These are phyloP conservation scores for Elaeis guineensis DNA, from an alignment of 176 grass and related monocot genomes.

Conservation along the genomic window DNA sequence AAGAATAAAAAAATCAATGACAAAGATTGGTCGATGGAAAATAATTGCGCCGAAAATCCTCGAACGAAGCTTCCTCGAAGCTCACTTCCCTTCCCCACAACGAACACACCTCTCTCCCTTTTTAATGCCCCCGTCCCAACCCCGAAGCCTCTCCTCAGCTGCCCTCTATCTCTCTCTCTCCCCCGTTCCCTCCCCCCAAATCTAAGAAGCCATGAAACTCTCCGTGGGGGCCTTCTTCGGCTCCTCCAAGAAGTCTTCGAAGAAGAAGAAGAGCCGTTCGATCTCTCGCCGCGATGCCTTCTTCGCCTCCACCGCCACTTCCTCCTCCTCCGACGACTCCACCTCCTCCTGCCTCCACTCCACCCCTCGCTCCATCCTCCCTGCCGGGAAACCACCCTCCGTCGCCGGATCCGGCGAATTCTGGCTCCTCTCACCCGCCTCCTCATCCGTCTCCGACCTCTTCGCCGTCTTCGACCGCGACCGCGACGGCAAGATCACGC, in stretches of 20 bases:
- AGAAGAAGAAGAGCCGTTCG: conserved; percentile 4
- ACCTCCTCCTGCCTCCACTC: not conserved
- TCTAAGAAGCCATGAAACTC: conserved; percentile 50
- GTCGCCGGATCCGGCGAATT: too few relatives aligned
- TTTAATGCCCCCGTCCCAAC: conserved; percentile 15
- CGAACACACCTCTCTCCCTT: conserved; percentile 1
- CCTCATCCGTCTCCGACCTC: conserved; percentile 3
- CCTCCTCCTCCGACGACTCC: conserved; percentile 32
- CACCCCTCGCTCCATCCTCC: not conserved
- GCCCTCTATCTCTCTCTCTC: not conserved
- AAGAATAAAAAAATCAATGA: too few relatives aligned
- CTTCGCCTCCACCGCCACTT: conserved; percentile 31
- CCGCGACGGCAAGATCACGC: conserved; percentile 45
- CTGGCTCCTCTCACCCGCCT: not conserved
- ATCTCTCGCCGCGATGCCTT: conserved; percentile 48
- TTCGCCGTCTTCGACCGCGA: conserved; percentile 17
- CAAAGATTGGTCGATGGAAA: too few relatives aligned
- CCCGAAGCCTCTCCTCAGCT: too few relatives aligned
- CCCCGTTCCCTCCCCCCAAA: not conserved
- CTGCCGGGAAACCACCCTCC: too few relatives aligned
- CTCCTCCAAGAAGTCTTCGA: conserved; percentile 32
- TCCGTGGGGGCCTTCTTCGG: conserved; percentile 38
- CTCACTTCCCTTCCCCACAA: conserved; percentile 23
- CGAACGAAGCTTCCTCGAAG: conserved; percentile 62
- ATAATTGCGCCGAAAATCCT: too few relatives aligned